phyloP scores from a whole-genome alignment of 306 rosid genomes.

The Castanospermum australe region DNA sequence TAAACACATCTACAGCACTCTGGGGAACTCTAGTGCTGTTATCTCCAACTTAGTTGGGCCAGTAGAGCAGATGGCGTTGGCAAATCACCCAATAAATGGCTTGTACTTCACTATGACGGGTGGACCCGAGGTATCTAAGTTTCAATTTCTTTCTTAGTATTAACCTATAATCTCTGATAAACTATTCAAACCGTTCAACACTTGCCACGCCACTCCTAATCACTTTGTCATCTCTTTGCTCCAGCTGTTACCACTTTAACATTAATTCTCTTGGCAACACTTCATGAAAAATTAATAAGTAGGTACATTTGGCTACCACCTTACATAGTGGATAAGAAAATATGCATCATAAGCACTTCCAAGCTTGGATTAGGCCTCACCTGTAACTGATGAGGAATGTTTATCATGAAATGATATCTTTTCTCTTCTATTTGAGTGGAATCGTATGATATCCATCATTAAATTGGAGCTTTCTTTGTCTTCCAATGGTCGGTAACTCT shows the following conservation, averaged over 20 bases:
- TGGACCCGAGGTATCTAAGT: conserved; percentile 47
- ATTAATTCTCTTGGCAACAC: background rate
- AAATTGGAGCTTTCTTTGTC: too few relatives aligned
- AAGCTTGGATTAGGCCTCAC: background rate
- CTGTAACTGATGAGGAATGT: too few relatives aligned
- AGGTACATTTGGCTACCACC: background rate
- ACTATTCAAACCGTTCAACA: too few relatives aligned
- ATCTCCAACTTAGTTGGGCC: conserved; percentile 58
- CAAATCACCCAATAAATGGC: conserved; percentile 44
- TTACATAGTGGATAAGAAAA: background rate
- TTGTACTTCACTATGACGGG: conserved; percentile 40
- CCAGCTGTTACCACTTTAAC: too few relatives aligned
- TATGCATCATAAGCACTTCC: background rate
- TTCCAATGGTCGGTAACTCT: too few relatives aligned
- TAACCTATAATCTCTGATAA: too few relatives aligned
- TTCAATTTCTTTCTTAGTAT: too few relatives aligned
- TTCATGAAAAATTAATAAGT: background rate
- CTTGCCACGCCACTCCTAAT: too few relatives aligned
- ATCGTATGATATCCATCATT: too few relatives aligned
- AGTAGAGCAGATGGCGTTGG: conserved; percentile 44
- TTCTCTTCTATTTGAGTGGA: too few relatives aligned
- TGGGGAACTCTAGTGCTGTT: conserved; percentile 38
- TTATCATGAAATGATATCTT: too few relatives aligned
- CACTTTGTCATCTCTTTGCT: too few relatives aligned
- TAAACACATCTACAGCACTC: conserved; percentile 22